Evolutionary conservation across 306 rosid genomes (phyloP).

Genomic region (Rubus parviflorus): DNA sequence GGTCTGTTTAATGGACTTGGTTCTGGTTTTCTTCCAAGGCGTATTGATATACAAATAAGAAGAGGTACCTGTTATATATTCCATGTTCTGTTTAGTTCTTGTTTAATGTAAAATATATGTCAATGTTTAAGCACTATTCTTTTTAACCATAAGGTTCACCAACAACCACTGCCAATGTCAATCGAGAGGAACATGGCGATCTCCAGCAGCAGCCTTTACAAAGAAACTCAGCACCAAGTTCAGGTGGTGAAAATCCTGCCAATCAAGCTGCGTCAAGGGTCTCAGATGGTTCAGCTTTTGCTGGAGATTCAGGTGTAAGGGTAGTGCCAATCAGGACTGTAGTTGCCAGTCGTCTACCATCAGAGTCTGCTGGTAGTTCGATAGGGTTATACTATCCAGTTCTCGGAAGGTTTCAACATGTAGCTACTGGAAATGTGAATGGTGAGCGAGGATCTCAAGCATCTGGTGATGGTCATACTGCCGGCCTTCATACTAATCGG

Average conservation of each 20-base stretch:
- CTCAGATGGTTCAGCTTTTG: constrained; percentile 44
- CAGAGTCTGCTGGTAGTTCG: constrained; percentile 74
- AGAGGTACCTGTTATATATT: constrained; percentile 54
- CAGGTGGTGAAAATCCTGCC: constrained; percentile 51
- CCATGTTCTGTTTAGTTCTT: constrained; percentile 6
- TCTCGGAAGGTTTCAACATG: constrained; percentile 74
- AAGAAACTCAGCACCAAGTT: constrained; percentile 48
- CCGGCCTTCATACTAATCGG: constrained; percentile 32
- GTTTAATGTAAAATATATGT: constrained; percentile 12
- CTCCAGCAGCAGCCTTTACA: constrained; percentile 56
- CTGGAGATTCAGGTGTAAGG: constrained; percentile 74
- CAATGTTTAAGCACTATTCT: constrained; percentile 17
- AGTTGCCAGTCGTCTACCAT: constrained; percentile 68
- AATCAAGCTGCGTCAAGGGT: constrained; percentile 56
- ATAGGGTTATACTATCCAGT: constrained; percentile 82
- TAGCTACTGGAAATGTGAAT: constrained; percentile 56
- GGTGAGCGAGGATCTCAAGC: constrained; percentile 59
- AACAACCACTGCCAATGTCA: constrained; percentile 47
- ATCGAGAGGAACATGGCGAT: constrained; percentile 58
- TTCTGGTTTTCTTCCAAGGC: constrained; percentile 73
- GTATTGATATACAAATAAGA: constrained; percentile 93
- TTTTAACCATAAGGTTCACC: constrained; percentile 57
- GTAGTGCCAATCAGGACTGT: constrained; percentile 83
- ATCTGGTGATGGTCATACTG: constrained; percentile 50
- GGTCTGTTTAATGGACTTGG: constrained; percentile 64